These are phyloP conservation scores for Hyaloscypha finlandica DNA, from an alignment of 495 filamentous ascomycete species.

Conservation along the genomic window DNA sequence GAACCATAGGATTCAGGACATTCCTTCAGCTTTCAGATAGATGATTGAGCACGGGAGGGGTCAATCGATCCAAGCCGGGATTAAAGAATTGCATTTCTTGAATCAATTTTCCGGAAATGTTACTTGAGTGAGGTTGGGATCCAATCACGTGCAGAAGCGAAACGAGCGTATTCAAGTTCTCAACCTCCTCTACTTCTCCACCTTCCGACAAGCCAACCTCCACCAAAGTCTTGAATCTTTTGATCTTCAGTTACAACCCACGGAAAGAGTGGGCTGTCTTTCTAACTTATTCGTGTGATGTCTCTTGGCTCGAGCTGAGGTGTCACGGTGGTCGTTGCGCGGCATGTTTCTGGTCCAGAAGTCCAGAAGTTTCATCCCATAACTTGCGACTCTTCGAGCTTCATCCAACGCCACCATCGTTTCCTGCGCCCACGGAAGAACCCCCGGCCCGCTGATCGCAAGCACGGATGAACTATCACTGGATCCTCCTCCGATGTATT, in stretches of 20 bases:
- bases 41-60: not conserved
- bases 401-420: conserved; percentile 29
- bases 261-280: not conserved
- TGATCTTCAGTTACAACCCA: not conserved
- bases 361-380: conserved; percentile 31
- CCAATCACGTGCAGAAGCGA: not conserved
- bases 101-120: not conserved
- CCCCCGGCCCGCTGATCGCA: not conserved
- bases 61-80: not conserved
- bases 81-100: not conserved
- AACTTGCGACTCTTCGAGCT: conserved; percentile 30
- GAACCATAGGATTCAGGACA: not conserved
- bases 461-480: conserved; percentile 8
- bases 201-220: not conserved
- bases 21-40: not conserved
- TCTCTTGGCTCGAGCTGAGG: not conserved
- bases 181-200: not conserved
- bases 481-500: not conserved
- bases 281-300: not conserved
- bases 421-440: conserved; percentile 9
- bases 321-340: not conserved
- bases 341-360: conserved; percentile 22
- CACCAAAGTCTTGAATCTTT: not conserved
- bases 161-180: not conserved
- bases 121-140: not conserved